Conservation (phyloP, 139 green algal genomes). For the Desmodesmus armatus region DNA sequence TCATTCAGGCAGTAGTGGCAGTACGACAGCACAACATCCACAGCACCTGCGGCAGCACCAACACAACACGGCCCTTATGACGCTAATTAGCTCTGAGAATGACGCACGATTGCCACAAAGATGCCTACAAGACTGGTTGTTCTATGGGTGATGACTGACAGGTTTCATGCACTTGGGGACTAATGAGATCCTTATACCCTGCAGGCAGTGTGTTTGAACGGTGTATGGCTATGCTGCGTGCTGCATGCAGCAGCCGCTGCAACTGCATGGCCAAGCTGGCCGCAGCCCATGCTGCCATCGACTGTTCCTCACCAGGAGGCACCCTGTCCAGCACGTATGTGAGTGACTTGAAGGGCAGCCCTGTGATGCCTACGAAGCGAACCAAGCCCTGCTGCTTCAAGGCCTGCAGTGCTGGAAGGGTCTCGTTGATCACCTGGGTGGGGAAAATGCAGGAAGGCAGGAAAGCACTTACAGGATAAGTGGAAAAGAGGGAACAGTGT, state of each 20-base stretch:
- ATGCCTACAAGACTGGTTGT: too few relatives aligned
- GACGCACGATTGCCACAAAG: too few relatives aligned
- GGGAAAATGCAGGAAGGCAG: not conserved
- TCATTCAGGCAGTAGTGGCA: conserved; percentile 95
- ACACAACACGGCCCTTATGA: too few relatives aligned
- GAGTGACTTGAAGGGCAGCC: conserved; percentile 88
- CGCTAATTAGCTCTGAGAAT: too few relatives aligned
- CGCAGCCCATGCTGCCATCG: not conserved
- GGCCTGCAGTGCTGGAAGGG: conserved; percentile 86
- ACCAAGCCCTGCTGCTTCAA: conserved; percentile 88
- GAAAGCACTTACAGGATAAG: not conserved
- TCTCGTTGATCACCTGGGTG: conserved; percentile 72
- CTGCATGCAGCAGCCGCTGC: too few relatives aligned
- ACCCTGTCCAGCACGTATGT: conserved; percentile 79
- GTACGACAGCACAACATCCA: conserved; percentile 94
- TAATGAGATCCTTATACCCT: too few relatives aligned
- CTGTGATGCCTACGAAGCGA: conserved; percentile 91
- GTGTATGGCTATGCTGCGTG: too few relatives aligned
- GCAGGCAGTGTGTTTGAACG: too few relatives aligned
- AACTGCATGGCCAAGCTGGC: not conserved
- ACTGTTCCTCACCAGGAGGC: conserved; percentile 39
- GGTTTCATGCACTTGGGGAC: too few relatives aligned
- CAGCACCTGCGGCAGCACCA: conserved; percentile 58
- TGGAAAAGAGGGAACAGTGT: not conserved
- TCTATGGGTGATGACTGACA: too few relatives aligned